A percentile compares a stretch with the other conserved stretches of the same genome.
phyloP scores from a whole-genome alignment of 305 asterid species.

The Nicotiana rustica region DNA sequence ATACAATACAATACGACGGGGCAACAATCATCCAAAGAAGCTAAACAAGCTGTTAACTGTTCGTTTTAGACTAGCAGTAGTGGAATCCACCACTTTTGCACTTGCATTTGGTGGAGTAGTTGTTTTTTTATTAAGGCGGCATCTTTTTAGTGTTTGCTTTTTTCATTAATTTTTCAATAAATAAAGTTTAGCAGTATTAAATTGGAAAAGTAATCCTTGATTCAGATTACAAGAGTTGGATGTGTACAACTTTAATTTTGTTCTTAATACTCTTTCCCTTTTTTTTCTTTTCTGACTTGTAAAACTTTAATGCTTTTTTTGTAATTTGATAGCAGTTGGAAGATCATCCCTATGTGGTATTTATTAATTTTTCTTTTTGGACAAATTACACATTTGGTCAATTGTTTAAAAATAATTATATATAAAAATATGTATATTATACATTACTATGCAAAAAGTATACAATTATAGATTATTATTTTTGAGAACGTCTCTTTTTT shows the following conservation, averaged over 20 bases:
- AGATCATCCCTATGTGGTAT: no score
- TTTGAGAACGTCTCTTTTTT: no score
- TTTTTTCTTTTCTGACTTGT: not conserved
- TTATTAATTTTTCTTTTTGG: no score
- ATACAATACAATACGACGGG: no score
- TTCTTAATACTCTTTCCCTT: not conserved
- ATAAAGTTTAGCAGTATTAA: not conserved
- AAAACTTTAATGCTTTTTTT: not conserved
- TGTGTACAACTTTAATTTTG: not conserved
- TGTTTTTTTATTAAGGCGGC: not conserved
- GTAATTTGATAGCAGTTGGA: not conserved
- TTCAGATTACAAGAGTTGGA: not conserved
- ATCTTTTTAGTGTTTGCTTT: not conserved
- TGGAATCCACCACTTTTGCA: not conserved
- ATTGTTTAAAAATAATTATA: no score
- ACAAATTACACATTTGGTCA: no score
- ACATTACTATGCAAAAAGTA: no score
- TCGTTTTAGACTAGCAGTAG: no score
- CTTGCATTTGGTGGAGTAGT: not conserved
- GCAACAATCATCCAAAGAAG: no score
- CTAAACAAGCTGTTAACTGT: no score
- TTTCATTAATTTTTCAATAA: not conserved
- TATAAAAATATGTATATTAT: no score
- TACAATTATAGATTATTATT: no score
- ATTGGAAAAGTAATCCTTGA: not conserved